A percentile compares a stretch with the other conserved stretches of the same genome.
Evolutionary conservation across 2,329 filamentous ascomycete genomes (phyloP).

Genomic region (Fusarium sterilihyphosum): DNA sequence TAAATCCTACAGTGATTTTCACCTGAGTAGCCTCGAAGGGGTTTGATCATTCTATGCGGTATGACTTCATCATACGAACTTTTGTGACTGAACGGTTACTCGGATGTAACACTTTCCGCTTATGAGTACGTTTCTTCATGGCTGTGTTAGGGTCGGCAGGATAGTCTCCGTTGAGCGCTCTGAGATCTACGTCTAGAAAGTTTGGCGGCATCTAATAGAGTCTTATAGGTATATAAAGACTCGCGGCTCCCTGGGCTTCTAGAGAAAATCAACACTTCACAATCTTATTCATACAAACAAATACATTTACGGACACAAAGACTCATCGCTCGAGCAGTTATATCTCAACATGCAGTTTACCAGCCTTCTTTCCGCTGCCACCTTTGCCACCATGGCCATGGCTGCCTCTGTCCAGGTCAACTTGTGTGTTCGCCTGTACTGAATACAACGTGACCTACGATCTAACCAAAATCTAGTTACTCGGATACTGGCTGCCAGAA

Average conservation of each 20-base stretch:
- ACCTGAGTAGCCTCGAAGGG: fast-evolving
- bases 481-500: slow-evolving; percentile 4
- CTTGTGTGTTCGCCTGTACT: not conserved
- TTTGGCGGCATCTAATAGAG: too few species aligned
- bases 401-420: slow-evolving; percentile 9
- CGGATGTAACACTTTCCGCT: too few species aligned
- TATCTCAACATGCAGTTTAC: not conserved
- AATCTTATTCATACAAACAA: not conserved
- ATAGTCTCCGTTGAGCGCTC: fast-evolving
- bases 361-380: not conserved
- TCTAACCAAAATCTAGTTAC: not conserved
- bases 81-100: not conserved
- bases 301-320: fast-evolving
- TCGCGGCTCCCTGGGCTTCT: fast-evolving
- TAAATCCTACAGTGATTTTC: too few species aligned
- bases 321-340: fast-evolving
- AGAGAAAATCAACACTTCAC: too few species aligned
- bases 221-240: not conserved
- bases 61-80: too few species aligned
- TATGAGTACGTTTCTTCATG: not conserved
- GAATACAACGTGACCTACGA: fast-evolving
- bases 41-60: fast-evolving
- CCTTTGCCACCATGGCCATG: not conserved
- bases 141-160: too few species aligned
- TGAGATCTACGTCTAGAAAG: fast-evolving